These are phyloP conservation scores for Amphirosellinia nigrospora DNA, from an alignment of 495 filamentous ascomycete genomes.

Conservation along the genomic window DNA sequence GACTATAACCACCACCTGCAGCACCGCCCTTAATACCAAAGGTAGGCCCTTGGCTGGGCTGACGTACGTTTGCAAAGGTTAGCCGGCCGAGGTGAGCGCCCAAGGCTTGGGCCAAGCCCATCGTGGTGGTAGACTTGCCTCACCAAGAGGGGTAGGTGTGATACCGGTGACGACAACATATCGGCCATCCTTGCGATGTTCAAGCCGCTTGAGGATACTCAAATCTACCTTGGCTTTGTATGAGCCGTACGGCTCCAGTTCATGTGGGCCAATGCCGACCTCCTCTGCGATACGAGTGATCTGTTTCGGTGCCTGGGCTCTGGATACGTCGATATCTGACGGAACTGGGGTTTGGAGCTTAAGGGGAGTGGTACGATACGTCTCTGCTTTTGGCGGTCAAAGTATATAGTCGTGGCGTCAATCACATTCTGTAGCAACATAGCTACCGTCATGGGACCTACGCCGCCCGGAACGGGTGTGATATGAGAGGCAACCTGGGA, in stretches of 20 bases:
- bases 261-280: slow-evolving; percentile 81
- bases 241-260: slow-evolving; percentile 92
- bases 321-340: slow-evolving; percentile 91
- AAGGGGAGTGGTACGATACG: slow-evolving; percentile 79
- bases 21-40: slow-evolving; percentile 99
- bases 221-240: slow-evolving; percentile 96
- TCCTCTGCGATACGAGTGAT: slow-evolving; percentile 85
- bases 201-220: slow-evolving; percentile 76
- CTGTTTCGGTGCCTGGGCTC: slow-evolving; percentile 86
- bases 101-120: slow-evolving; percentile 93
- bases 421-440: slow-evolving; percentile 97
- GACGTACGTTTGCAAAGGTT: slow-evolving; percentile 93
- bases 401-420: slow-evolving; percentile 76
- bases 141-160: slow-evolving; percentile 95
- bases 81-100: slow-evolving; percentile 86
- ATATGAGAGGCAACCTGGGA: slow-evolving; percentile 90
- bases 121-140: slow-evolving; percentile 98
- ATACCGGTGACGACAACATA: slow-evolving; percentile 95
- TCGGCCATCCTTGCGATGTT: slow-evolving; percentile 83
- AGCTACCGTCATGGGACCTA: slow-evolving; percentile 97
- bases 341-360: slow-evolving; percentile 79
- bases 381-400: slow-evolving; percentile 79
- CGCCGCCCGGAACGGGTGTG: slow-evolving; percentile 94
- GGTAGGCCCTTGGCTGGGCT: slow-evolving; percentile 95
- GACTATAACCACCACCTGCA: slow-evolving; percentile 95